Evolutionary conservation across 352 stramenopile species (phyloP).

Genomic region (Pythium phragmitis): DNA sequence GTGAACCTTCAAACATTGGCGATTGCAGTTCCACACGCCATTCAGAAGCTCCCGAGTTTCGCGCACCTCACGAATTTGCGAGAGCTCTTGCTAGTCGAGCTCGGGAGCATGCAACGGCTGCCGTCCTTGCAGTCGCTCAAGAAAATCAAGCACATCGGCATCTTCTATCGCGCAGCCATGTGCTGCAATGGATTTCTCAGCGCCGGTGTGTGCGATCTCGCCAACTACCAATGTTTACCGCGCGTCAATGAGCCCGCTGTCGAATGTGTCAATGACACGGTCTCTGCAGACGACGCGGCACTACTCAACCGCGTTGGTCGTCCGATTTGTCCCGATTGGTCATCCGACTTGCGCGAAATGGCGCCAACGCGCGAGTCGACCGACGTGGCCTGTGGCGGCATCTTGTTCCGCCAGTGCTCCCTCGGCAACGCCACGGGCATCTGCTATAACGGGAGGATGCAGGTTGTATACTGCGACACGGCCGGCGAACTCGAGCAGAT

Average conservation of each 20-base stretch:
- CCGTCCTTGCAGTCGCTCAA: conserved; percentile 19
- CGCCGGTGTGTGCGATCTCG: conserved; percentile 17
- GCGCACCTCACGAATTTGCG: conserved; percentile 7
- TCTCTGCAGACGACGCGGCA: background rate
- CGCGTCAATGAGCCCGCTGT: conserved; percentile 4
- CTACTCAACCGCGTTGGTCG: background rate
- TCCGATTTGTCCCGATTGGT: background rate
- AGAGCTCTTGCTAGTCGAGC: conserved; percentile 13
- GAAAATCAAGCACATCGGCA: conserved; percentile 13
- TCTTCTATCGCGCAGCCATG: conserved; percentile 7
- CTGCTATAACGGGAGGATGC: conserved; percentile 25
- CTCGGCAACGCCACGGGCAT: conserved; percentile 8
- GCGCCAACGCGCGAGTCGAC: conserved; percentile 7
- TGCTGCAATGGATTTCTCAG: conserved; percentile 27
- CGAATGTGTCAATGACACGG: background rate
- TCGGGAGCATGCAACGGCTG: background rate
- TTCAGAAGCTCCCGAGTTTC: conserved; percentile 6
- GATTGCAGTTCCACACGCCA: conserved; percentile 10
- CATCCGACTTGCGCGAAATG: conserved; percentile 5
- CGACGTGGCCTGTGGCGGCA: conserved; percentile 20
- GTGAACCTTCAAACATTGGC: conserved; percentile 34
- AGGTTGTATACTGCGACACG: conserved; percentile 18
- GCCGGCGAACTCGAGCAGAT: conserved; percentile 8
- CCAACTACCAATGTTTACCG: conserved; percentile 12
- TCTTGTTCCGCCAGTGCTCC: conserved; percentile 21